These are phyloP conservation scores for Ustilago curta DNA, from an alignment of 1,284 basidiomycete species.

Conservation along the genomic window DNA sequence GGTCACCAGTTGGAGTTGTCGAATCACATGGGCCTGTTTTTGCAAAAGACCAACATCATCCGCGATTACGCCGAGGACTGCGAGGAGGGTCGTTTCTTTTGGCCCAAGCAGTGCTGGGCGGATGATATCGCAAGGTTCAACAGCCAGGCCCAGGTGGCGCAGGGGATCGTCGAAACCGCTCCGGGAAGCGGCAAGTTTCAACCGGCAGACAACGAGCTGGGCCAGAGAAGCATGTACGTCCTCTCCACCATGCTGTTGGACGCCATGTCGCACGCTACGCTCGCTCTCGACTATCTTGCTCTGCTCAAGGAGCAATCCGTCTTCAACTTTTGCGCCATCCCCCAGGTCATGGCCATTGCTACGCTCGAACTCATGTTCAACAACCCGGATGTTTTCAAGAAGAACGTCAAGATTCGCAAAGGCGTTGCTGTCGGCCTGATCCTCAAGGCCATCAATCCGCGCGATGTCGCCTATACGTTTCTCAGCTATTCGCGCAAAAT, in stretches of 20 bases:
- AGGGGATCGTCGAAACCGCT: slow-evolving; percentile 59
- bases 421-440: slow-evolving; percentile 90
- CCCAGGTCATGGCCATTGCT: slow-evolving; percentile 95
- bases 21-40: slow-evolving; percentile 94
- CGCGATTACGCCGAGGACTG: slow-evolving; percentile 95
- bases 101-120: slow-evolving; percentile 94
- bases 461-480: slow-evolving; percentile 92
- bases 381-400: slow-evolving; percentile 88
- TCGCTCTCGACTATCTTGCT: slow-evolving; percentile 89
- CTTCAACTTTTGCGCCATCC: slow-evolving; percentile 97
- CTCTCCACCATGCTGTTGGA: slow-evolving; percentile 87
- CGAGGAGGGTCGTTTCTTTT: slow-evolving; percentile 87
- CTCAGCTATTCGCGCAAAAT: slow-evolving; percentile 83
- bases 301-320: slow-evolving; percentile 89
- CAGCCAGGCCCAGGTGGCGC: slow-evolving; percentile 59
- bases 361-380: slow-evolving; percentile 91
- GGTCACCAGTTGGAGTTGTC: slow-evolving; percentile 85
- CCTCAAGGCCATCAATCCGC: slow-evolving; percentile 87
- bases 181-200: slow-evolving; percentile 45
- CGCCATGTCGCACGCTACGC: slow-evolving; percentile 84
- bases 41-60: slow-evolving; percentile 99
- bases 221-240: slow-evolving; percentile 59
- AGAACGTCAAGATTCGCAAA: slow-evolving; percentile 95
- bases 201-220: slow-evolving; percentile 51
- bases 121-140: slow-evolving; percentile 44